Evolutionary conservation across 164 flowering plant genomes (phyloP).

Genomic region (Stephania cephalantha): DNA sequence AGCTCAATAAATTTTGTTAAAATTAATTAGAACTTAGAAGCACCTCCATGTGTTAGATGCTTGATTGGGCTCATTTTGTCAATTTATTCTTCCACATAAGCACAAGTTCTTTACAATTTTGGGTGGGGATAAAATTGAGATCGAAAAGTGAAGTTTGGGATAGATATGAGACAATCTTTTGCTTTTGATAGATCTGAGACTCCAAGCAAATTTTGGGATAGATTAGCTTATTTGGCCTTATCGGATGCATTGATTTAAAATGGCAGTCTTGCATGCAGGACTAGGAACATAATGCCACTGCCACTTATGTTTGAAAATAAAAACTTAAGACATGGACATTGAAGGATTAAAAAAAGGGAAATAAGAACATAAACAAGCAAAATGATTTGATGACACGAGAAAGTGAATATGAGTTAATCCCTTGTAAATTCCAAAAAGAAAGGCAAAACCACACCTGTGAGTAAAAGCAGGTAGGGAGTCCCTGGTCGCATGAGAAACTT

Average conservation of each 20-base stretch:
- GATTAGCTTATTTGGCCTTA: neutral
- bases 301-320: neutral
- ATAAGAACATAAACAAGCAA: neutral
- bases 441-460: conserved; percentile 51
- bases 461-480: conserved; percentile 50
- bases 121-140: too few relatives aligned
- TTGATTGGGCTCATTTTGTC: too few relatives aligned
- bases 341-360: neutral
- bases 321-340: neutral
- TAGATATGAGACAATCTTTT: too few relatives aligned
- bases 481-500: conserved; percentile 55
- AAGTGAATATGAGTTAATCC: neutral
- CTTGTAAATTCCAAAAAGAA: neutral
- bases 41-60: too few relatives aligned
- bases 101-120: too few relatives aligned
- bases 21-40: too few relatives aligned
- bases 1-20: too few relatives aligned
- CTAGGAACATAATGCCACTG: neutral
- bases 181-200: too few relatives aligned
- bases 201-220: too few relatives aligned
- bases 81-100: too few relatives aligned
- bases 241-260: neutral
- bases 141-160: too few relatives aligned
- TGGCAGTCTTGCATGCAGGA: neutral
- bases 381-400: neutral